A percentile compares a stretch with the other conserved stretches of the same genome.
phyloP scores from a whole-genome alignment of 2,329 filamentous ascomycete genomes.

The Pyricularia sp. region DNA sequence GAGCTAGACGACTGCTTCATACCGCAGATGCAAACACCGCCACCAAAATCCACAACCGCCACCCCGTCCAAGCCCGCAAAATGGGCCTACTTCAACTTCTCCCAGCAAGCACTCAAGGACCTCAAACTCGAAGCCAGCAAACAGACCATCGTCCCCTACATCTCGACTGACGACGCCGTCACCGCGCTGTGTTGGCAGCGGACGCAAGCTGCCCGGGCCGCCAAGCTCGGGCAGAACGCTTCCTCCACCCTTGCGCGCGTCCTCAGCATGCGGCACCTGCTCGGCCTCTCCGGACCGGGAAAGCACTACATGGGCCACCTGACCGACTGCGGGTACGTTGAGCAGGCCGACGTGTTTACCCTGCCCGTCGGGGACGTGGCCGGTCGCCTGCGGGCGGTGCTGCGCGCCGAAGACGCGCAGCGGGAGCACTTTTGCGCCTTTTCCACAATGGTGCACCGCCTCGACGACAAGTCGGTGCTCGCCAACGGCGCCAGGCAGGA shows the following conservation, averaged over 20 bases:
- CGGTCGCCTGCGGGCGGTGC: conserved; percentile 25
- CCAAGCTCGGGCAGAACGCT: conserved; percentile 17
- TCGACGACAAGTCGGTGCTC: conserved; percentile 24
- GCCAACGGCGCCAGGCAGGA: conserved; percentile 25
- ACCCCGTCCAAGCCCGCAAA: conserved; percentile 16
- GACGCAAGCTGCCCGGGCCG: conserved; percentile 27
- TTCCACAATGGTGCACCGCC: conserved; percentile 25
- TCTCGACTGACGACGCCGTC: conserved; percentile 47
- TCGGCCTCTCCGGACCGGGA: conserved; percentile 35
- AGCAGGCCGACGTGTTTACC: conserved; percentile 14
- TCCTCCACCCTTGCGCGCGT: conserved; percentile 24
- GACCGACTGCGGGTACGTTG: background rate
- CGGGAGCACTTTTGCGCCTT: conserved; percentile 24
- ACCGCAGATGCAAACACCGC: conserved; percentile 12
- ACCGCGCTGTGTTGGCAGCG: conserved; percentile 41
- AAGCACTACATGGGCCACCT: conserved; percentile 34
- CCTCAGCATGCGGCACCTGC: conserved; percentile 33
- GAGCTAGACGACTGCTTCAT: conserved; percentile 26
- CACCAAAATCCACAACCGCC: background rate
- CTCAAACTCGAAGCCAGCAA: conserved; percentile 30
- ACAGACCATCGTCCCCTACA: conserved; percentile 17
- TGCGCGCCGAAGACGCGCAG: conserved; percentile 13
- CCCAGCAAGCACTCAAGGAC: conserved; percentile 20
- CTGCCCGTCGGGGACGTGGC: conserved; percentile 17
- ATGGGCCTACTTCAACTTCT: conserved; percentile 39